Evolutionary conservation across 768 basidiomycete species (phyloP), one percentile per base, ranked within the genome.

Genomic region (Xerocomus brunneocitrinus): DNA sequence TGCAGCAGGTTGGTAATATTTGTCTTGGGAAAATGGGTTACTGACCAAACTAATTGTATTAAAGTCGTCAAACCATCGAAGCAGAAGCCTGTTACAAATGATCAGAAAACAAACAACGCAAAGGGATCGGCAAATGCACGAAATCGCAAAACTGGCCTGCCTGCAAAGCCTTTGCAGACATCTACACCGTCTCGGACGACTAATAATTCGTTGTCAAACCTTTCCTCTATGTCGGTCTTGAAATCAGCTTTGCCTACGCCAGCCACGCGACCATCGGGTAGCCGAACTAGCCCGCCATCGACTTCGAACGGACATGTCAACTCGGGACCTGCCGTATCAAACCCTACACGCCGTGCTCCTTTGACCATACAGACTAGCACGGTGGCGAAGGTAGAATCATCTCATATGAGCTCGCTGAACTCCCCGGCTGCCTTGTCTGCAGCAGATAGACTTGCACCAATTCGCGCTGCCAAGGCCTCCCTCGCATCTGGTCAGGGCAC

Each of bases 381-480:
- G 12, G 24, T 8, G 6, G 47, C 59, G 8, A 65, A 63, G 40
- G 42, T 22, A 10, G 69, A 63, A 42, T 59, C 67, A 34, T 56
- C 52, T 5, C 55, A 54, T 42, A 42, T 56, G 5, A 19, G 12
- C 14, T 36, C 60, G 16, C 4, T 59, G 35, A 58, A 51, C 24
- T 57, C 58, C 10, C 47, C 59, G 13, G 49, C 32, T 30, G 5
- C 30, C 8, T 19, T 25, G 12, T 58, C 58, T 3, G 51, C 46
- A 3, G 10, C 42, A 28, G 68, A 69, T 35, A 71, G 65, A 54
- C 57, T 71, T 6, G 68, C 69, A 4, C 68, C 68, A 22, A 69
- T 69, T 54, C 68, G 68, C 27, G 69, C 69, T 27, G 68, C 59
- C 6, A 69, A 71, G 45, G 67, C 66, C 1, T 56, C 62, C 8